A percentile compares a stretch with the other conserved stretches of the same genome.
Conservation (phyloP, 108 stramenopile genomes). For the Fragilariopsis cylindrus region DNA sequence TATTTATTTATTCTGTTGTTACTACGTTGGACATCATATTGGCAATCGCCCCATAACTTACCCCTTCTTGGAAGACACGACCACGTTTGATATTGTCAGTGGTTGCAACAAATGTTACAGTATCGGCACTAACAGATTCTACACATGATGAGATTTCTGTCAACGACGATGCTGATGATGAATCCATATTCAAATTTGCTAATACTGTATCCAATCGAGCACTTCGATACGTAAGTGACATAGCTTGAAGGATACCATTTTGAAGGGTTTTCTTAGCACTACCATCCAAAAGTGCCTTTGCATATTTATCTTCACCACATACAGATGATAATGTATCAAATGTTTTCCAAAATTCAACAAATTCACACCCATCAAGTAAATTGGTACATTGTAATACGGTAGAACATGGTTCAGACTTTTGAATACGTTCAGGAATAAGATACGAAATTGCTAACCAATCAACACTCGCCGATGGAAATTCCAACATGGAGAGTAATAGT, state of each 20-base stretch:
- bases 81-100: constrained; percentile 76
- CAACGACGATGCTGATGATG: constrained; percentile 39
- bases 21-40: constrained; percentile 43
- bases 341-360: constrained; percentile 74
- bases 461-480: constrained; percentile 47
- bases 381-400: constrained; percentile 58
- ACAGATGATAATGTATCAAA: constrained; percentile 50
- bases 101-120: constrained; percentile 61
- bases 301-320: constrained; percentile 40
- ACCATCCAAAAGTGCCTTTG: constrained; percentile 47
- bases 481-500: constrained; percentile 63
- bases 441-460: constrained; percentile 73
- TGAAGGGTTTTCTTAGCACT: constrained; percentile 48
- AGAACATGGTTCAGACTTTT: constrained; percentile 60
- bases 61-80: constrained; percentile 62
- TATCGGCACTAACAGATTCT: constrained; percentile 42
- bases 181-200: constrained; percentile 55
- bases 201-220: constrained; percentile 59
- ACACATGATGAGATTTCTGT: constrained; percentile 30
- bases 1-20: constrained; percentile 27
- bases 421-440: constrained; percentile 69
- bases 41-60: constrained; percentile 47
- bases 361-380: constrained; percentile 73
- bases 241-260: constrained; percentile 49
- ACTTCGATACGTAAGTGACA: constrained; percentile 67